Percentiles rank a stretch among this genome's conserved stretches.
phyloP scores from a whole-genome alignment of 2,329 filamentous ascomycete species.

The Ophiostoma sp. region DNA sequence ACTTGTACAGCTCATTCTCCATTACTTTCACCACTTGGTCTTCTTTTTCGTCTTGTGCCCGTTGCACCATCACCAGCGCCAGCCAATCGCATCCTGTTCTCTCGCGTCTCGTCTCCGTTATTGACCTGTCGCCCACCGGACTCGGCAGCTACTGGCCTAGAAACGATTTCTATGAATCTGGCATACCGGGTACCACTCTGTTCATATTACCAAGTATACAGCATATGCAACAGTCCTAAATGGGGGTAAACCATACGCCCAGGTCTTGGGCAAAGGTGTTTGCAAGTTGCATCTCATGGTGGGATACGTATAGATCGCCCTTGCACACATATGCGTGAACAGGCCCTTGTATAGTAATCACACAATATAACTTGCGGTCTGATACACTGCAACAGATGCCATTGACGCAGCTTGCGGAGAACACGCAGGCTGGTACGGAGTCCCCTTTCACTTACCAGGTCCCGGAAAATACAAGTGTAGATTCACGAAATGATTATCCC shows the following conservation, averaged over 20 bases:
- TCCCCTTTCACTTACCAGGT: not conserved
- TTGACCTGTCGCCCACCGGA: not conserved
- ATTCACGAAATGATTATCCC: not conserved
- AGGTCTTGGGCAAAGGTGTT: not conserved
- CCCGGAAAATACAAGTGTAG: not conserved
- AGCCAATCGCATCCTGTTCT: not conserved
- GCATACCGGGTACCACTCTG: not conserved
- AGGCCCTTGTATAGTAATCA: not conserved
- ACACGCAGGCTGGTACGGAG: not conserved
- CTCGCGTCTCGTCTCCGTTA: not conserved
- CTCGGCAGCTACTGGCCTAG: not conserved
- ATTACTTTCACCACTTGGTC: no score
- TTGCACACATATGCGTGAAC: not conserved
- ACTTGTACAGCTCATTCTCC: no score
- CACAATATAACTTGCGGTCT: not conserved
- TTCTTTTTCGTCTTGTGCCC: no score
- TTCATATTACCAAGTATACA: not conserved
- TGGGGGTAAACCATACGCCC: not conserved
- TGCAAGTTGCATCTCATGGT: not conserved
- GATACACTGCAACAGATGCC: not conserved
- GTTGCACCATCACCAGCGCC: not conserved
- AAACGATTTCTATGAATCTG: not conserved
- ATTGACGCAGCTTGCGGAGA: not conserved
- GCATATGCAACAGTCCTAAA: not conserved
- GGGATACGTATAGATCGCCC: not conserved